Conservation (phyloP, 192 early-diverging fungal species). For the Gorgonomyces haynaldii region DNA sequence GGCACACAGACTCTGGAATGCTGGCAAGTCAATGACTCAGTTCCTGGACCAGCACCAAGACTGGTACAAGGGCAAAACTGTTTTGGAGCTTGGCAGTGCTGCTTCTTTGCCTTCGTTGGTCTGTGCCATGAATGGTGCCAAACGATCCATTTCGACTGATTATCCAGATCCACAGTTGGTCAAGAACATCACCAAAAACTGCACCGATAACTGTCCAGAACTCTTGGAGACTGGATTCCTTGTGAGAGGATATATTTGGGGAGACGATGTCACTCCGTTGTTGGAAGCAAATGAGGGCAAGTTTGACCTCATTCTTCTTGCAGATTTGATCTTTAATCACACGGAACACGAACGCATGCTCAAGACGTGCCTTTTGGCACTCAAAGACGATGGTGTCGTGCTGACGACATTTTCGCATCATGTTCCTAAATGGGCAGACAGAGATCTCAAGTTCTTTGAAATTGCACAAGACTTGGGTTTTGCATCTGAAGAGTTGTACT, state of each 20-base stretch:
- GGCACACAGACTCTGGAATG: constrained; percentile 89
- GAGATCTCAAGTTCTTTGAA: constrained; percentile 75
- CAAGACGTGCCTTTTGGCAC: constrained; percentile 47
- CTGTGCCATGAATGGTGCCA: constrained; percentile 57
- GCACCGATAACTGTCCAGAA: constrained; percentile 33
- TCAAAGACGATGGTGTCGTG: constrained; percentile 43
- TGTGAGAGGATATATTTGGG: constrained; percentile 61
- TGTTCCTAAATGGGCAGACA: constrained; percentile 61
- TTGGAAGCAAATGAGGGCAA: constrained; percentile 12
- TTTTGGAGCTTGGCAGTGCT: constrained; percentile 76
- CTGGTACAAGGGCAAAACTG: constrained; percentile 43
- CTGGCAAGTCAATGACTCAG: constrained; percentile 66
- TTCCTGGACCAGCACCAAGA: constrained; percentile 62
- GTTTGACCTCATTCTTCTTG: constrained; percentile 74
- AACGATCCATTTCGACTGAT: constrained; percentile 58
- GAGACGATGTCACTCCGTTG: constrained; percentile 34
- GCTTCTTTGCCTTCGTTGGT: constrained; percentile 72
- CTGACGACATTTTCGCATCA: constrained; percentile 79
- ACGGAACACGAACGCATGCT: constrained; percentile 71
- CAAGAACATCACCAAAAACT: constrained; percentile 63
- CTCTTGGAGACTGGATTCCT: constrained; percentile 12
- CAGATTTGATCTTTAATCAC: constrained; percentile 79
- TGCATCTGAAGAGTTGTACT: constrained; percentile 51
- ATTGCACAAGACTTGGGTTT: constrained; percentile 53
- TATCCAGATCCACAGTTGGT: constrained; percentile 69